Evolutionary conservation across 1,284 basidiomycete species (phyloP).

Genomic region (Puccinia triticina): DNA sequence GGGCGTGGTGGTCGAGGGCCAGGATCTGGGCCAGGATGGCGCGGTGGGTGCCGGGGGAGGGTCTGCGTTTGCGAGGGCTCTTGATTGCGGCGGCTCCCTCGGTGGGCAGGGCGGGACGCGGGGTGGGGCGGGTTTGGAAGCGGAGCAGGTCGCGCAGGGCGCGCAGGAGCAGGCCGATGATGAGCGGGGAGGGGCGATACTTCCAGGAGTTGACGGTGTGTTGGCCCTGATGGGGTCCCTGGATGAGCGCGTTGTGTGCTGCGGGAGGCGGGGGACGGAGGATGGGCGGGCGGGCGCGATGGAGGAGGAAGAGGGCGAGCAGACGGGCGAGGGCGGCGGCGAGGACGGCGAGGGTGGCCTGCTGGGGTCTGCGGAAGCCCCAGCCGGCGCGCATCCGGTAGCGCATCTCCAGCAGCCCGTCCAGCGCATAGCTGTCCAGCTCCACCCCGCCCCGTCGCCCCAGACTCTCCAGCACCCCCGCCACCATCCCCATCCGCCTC

Average conservation of each 20-base stretch:
- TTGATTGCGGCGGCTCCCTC: no score
- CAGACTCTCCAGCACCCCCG: background rate
- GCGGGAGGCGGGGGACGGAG: background rate
- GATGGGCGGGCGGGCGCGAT: constrained; percentile 5
- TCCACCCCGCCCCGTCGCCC: no score
- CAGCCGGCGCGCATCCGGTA: constrained; percentile 24
- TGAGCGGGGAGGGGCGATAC: background rate
- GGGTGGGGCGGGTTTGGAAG: constrained; percentile 13
- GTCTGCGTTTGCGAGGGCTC: constrained; percentile 7
- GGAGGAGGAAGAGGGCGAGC: constrained; percentile 33
- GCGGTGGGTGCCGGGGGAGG: constrained; percentile 13
- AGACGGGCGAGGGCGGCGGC: background rate
- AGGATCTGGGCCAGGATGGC: constrained; percentile 18
- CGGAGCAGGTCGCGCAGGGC: constrained; percentile 1
- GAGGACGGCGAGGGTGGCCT: background rate
- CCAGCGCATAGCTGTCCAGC: constrained; percentile 31
- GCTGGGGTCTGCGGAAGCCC: background rate
- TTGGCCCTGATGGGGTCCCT: constrained; percentile 7
- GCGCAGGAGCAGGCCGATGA: background rate
- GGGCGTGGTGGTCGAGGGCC: background rate
- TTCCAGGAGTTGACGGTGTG: constrained; percentile 11
- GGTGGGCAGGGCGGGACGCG: background rate
- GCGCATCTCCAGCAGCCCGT: constrained; percentile 25
- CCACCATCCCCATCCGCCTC: constrained; percentile 10
- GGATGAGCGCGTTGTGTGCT: background rate